Base-by-base conservation (phyloP, 169 alveolate genomes). In the Perkinsus olseni region DNA sequence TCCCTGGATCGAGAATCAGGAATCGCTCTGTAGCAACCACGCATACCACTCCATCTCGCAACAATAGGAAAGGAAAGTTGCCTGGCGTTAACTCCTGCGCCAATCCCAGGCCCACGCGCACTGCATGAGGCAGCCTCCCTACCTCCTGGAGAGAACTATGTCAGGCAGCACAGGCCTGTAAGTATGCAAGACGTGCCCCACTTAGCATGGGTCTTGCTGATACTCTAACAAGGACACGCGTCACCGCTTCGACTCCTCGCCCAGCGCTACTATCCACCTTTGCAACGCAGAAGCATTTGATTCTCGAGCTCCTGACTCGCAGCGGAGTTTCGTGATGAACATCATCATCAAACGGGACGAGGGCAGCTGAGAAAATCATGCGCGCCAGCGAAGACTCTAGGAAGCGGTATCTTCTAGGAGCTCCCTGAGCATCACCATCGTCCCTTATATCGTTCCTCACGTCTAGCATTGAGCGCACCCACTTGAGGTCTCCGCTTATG, bases 131-230 rank as follows among this genome's bases (percentile, higher is more conserved):
- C 82, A 0, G 82, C 37, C 34, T 13, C 31, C 1, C 10, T 62
- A 92, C 95, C 93, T 28, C 93, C 62, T 11, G n/a, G n/a, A 91
- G 94, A 90, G 91, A 74, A 28, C 92, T 37, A 74, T 92, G 92
- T 74, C 95, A 93, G 98, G 98, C 93, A n/a, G n/a, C n/a, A 97
- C 91, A 62, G 97, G 96, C 94, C 98, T 95, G 94, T 98, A 98
- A 92, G 95, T 96, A 36, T 98, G 39, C 97, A 96, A 20, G 97
- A 98, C 10, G 99, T 98, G 91, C 98, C 96, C 98, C 99, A 98
- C 96, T 98, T 98, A 24, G 99, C 98, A 96, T 98, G 99, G 21
- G 95, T 95, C 93, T 95, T 95, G 38, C 99, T 98, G 37, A 96
- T 96, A 34, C 98, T 98, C 96, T 98, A 97, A 91, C 94, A 97